Evolutionary conservation across 2,329 filamentous ascomycete genomes (phyloP).

Genomic region (Curvularia verruculosa): DNA sequence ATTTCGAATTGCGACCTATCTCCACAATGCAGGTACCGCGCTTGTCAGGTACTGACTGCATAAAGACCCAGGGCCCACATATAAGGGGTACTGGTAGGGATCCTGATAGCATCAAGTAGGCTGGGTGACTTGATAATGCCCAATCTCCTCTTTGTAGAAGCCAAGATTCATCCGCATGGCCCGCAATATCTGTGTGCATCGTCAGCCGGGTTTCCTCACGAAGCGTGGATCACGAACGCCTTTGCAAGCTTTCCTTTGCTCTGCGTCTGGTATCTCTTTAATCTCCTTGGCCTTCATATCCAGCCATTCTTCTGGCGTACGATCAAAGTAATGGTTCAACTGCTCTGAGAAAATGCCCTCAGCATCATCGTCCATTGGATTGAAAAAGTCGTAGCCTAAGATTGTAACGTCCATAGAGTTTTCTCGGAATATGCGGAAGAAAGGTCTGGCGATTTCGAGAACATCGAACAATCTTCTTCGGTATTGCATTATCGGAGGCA

Average conservation of each 20-base stretch:
- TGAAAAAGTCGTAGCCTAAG: constrained; percentile 17
- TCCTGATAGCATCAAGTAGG: background rate
- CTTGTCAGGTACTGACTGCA: background rate
- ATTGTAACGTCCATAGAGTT: constrained; percentile 8
- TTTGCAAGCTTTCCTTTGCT: constrained; percentile 4
- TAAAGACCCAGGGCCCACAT: background rate
- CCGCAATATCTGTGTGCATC: constrained; percentile 2
- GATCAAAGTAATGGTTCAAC: constrained; percentile 14
- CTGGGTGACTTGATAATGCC: background rate
- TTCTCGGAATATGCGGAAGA: constrained; percentile 1
- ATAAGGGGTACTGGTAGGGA: background rate
- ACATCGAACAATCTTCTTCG: constrained; percentile 5
- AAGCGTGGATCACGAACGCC: background rate
- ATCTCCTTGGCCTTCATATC: constrained; percentile 15
- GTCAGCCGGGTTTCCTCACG: background rate
- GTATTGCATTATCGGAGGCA: constrained; percentile 1
- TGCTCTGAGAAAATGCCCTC: constrained; percentile 9
- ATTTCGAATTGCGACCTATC: background rate
- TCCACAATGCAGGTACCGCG: background rate
- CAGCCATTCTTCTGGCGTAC: constrained; percentile 14
- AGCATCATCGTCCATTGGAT: background rate
- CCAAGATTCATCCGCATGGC: constrained; percentile 11
- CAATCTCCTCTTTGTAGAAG: background rate
- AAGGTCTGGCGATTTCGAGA: constrained; percentile 11
- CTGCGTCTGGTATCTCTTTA: background rate